Percentiles rank a stretch among this genome's conserved stretches.
Conservation (phyloP, 306 rosid species). For the Ceratonia siliqua region DNA sequence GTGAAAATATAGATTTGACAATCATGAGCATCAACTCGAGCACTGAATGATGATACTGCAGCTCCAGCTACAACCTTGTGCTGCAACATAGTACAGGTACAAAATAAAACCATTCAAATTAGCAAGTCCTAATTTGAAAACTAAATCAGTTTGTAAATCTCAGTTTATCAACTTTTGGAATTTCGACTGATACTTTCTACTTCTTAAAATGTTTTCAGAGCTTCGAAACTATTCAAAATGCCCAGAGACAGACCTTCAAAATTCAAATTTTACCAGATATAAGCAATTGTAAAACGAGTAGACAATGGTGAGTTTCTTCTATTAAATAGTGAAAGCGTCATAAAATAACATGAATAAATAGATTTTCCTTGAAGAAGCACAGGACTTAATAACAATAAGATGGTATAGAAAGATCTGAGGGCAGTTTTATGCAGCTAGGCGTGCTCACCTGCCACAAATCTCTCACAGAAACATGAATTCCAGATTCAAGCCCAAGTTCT, state of each 20-base stretch:
- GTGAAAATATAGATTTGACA: conserved; percentile 58
- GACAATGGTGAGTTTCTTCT: conserved; percentile 2
- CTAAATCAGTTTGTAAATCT: neutral
- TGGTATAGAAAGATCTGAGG: neutral
- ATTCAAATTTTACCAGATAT: neutral
- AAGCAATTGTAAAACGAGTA: neutral
- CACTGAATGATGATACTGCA: conserved; percentile 69
- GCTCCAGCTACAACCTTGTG: conserved; percentile 52
- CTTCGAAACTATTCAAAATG: neutral
- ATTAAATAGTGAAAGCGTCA: neutral
- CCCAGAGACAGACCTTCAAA: neutral
- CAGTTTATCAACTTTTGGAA: neutral
- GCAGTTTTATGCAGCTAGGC: conserved; percentile 19
- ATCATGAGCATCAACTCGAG: conserved; percentile 66
- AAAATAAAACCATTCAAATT: conserved; percentile 27
- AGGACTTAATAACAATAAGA: conserved; percentile 22
- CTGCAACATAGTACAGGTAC: conserved; percentile 47
- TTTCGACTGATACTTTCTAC: neutral
- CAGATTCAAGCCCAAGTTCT: conserved; percentile 65
- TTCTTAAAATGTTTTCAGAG: neutral
- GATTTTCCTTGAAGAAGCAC: neutral
- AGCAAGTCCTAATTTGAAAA: neutral
- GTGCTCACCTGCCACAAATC: conserved; percentile 89
- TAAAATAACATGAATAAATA: neutral
- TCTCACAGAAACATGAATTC: conserved; percentile 62